Conservation (phyloP, 805 yeast genomes). For the Metschnikowia shivogae region DNA sequence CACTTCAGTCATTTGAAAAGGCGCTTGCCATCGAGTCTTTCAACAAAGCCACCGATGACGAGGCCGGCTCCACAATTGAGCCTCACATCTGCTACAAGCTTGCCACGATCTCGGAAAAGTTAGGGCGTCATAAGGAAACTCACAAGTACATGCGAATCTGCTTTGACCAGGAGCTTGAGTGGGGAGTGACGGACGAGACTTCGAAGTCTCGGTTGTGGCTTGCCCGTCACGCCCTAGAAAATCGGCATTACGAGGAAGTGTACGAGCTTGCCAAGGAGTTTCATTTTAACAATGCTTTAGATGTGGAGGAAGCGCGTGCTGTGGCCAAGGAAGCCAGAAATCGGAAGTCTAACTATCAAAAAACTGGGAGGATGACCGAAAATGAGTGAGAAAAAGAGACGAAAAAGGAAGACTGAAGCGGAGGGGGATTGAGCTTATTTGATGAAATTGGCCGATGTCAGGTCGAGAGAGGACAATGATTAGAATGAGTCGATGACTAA, state of each 20-base stretch:
- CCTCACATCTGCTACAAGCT: constrained; percentile 58
- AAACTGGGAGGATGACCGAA: not conserved
- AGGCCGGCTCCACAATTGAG: constrained; percentile 40
- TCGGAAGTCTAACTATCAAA: constrained; percentile 29
- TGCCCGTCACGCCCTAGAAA: constrained; percentile 60
- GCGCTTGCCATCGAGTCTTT: constrained; percentile 56
- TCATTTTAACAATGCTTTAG: constrained; percentile 68
- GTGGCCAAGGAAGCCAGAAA: constrained; percentile 75
- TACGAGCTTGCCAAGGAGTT: constrained; percentile 69
- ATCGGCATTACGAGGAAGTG: constrained; percentile 61
- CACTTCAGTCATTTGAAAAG: constrained; percentile 76
- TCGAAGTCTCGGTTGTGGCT: constrained; percentile 84
- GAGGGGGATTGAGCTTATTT: no score
- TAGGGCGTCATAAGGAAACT: constrained; percentile 51
- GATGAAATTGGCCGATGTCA: no score
- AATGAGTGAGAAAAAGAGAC: not conserved
- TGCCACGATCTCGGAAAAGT: constrained; percentile 61
- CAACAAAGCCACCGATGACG: constrained; percentile 18
- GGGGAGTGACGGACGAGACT: constrained; percentile 68
- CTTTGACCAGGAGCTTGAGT: constrained; percentile 57
- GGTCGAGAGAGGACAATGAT: no score
- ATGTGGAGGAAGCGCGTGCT: constrained; percentile 82
- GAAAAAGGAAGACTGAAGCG: not conserved
- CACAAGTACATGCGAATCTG: constrained; percentile 62
- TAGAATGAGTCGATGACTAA: no score